Conservation (phyloP, 83 land plant species). For the Thuja plicata region DNA sequence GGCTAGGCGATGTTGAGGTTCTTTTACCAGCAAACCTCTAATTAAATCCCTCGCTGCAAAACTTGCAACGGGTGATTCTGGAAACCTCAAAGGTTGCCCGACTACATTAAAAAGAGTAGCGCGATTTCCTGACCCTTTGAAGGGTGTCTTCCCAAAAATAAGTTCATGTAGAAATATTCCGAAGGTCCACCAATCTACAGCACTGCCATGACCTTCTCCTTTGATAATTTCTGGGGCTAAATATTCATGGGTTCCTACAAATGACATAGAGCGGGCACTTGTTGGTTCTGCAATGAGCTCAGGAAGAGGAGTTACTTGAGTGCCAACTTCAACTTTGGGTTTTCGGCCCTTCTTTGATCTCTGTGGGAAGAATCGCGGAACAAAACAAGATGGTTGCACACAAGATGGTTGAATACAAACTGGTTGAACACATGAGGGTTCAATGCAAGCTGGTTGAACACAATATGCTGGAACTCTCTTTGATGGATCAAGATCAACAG, state of each 20-base stretch:
- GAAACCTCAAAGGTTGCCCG: slow-evolving; percentile 87
- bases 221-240: slow-evolving; percentile 88
- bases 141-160: slow-evolving; percentile 89
- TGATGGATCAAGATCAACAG: slow-evolving; percentile 59
- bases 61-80: slow-evolving; percentile 80
- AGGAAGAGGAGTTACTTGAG: slow-evolving; percentile 51
- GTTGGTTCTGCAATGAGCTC: slow-evolving; percentile 97
- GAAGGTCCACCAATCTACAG: slow-evolving; percentile 99
- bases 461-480: slow-evolving; percentile 40
- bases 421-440: slow-evolving; percentile 33
- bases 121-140: slow-evolving; percentile 95
- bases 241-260: slow-evolving; percentile 98
- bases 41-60: slow-evolving; percentile 90
- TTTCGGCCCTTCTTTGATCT: slow-evolving; percentile 51
- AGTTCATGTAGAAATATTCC: slow-evolving; percentile 94
- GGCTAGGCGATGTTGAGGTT: slow-evolving; percentile 89
- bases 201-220: slow-evolving; percentile 99
- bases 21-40: slow-evolving; percentile 88
- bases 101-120: slow-evolving; percentile 96
- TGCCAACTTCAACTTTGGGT: slow-evolving; percentile 29
- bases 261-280: slow-evolving; percentile 97
- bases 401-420: slow-evolving; percentile 62
- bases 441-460: slow-evolving; percentile 23
- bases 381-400: slow-evolving; percentile 78
- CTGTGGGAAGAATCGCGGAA: slow-evolving; percentile 62